These are phyloP conservation scores for Colletotrichum spinosum DNA, from an alignment of 2,329 filamentous ascomycete species.

Conservation along the genomic window DNA sequence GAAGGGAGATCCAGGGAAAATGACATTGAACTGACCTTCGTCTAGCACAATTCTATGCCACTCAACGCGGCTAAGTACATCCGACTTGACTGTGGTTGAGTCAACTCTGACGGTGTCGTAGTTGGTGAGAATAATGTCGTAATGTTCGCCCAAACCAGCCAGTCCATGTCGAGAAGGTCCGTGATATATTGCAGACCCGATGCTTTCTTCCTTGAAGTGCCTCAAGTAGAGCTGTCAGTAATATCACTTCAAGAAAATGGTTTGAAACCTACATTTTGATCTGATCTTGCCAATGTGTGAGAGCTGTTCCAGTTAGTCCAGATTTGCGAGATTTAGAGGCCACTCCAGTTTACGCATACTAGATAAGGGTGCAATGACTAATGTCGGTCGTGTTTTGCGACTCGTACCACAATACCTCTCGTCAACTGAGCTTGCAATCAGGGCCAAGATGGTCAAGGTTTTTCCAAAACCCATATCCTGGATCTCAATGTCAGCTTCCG, in stretches of 20 bases:
- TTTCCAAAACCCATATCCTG: constrained; percentile 4
- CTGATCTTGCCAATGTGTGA: neutral
- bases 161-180: neutral
- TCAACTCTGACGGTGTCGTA: constrained; percentile 1
- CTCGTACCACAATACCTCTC: neutral
- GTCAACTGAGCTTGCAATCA: neutral
- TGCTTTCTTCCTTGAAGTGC: neutral
- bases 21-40: neutral
- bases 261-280: neutral
- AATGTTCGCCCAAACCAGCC: neutral
- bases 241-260: neutral
- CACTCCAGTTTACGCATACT: neutral
- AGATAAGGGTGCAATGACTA: neutral
- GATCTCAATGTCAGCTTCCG: neutral
- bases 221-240: neutral
- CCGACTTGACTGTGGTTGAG: neutral
- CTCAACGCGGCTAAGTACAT: neutral
- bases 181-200: neutral
- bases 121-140: neutral
- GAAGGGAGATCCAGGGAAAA: neutral
- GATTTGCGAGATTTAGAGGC: neutral
- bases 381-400: neutral
- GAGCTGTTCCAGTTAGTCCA: neutral
- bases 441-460: neutral
- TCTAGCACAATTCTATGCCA: neutral